These are phyloP conservation scores for Flaveria sonorensis DNA, from an alignment of 129 eudicot species.

Conservation along the genomic window DNA sequence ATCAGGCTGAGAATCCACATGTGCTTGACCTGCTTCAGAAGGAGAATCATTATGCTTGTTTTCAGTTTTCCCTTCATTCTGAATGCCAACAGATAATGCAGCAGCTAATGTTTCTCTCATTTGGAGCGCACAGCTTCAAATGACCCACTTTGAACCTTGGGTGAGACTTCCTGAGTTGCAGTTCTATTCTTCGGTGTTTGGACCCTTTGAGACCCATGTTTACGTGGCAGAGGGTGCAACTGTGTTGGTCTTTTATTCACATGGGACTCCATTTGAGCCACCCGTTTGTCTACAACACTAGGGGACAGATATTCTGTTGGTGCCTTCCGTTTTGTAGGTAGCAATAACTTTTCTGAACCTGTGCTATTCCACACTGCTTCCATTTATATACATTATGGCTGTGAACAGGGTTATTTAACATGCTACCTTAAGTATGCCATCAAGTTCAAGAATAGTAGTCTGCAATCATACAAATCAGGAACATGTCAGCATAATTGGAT, in stretches of 20 bases:
- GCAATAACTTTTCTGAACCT: slow-evolving; percentile 36
- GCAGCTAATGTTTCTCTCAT: slow-evolving; percentile 80
- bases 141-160: slow-evolving; percentile 47
- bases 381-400: slow-evolving; percentile 29
- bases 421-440: slow-evolving; percentile 23
- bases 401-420: slow-evolving; percentile 50
- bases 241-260: slow-evolving; percentile 35
- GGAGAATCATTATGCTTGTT: slow-evolving; percentile 34
- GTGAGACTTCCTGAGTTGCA: slow-evolving; percentile 34
- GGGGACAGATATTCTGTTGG: slow-evolving; percentile 34
- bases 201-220: slow-evolving; percentile 46
- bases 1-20: slow-evolving; percentile 38
- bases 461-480: slow-evolving; percentile 21
- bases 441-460: slow-evolving; percentile 12
- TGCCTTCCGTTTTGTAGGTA: slow-evolving; percentile 61
- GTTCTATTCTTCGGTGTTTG: slow-evolving; percentile 51
- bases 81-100: slow-evolving; percentile 66
- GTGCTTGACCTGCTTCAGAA: slow-evolving; percentile 15
- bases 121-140: slow-evolving; percentile 71
- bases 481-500: slow-evolving; percentile 4
- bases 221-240: slow-evolving; percentile 36
- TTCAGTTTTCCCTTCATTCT: slow-evolving; percentile 38
- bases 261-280: slow-evolving; percentile 36
- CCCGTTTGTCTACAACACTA: slow-evolving; percentile 51
- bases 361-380: slow-evolving; percentile 29